These are phyloP conservation scores for Pseudozyma sp. DNA, from an alignment of 1,284 basidiomycete species.

Conservation along the genomic window DNA sequence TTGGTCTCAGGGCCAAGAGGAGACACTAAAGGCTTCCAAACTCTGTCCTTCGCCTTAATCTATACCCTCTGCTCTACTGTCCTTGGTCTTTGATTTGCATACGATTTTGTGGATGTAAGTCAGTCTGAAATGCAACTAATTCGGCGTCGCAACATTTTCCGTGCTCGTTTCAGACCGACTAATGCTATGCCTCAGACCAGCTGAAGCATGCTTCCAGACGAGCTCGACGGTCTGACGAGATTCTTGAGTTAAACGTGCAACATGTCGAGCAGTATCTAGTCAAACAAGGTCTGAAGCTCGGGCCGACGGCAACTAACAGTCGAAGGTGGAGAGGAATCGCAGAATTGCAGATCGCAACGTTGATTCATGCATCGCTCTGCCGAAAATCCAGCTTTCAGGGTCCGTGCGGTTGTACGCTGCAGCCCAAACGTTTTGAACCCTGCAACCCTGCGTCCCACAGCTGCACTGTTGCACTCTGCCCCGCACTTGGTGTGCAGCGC, in stretches of 20 bases:
- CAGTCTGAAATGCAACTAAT: too few species aligned
- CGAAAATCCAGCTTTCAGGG: conserved; percentile 21
- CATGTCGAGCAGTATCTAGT: neutral
- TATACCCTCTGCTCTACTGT: neutral
- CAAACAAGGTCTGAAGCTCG: conserved; percentile 2
- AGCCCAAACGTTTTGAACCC: neutral
- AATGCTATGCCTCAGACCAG: too few species aligned
- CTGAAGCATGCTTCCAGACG: too few species aligned
- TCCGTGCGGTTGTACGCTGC: conserved; percentile 30
- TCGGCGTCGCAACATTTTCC: too few species aligned
- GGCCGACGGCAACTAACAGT: neutral
- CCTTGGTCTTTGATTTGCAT: too few species aligned
- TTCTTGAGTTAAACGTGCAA: too few species aligned
- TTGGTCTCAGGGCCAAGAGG: conserved; percentile 46
- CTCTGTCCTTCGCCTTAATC: too few species aligned
- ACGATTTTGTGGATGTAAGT: too few species aligned
- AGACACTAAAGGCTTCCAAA: conserved; percentile 25
- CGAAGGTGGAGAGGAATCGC: conserved; percentile 14
- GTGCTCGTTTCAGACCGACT: too few species aligned
- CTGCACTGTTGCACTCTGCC: conserved; percentile 7
- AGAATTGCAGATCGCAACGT: neutral
- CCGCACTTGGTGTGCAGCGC: conserved; percentile 17
- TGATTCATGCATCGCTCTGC: conserved; percentile 13
- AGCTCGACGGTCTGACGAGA: too few species aligned
- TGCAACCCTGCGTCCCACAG: conserved; percentile 23